Base-by-base conservation (phyloP, 768 basidiomycete genomes). In the Xerocomellus intermedius region DNA sequence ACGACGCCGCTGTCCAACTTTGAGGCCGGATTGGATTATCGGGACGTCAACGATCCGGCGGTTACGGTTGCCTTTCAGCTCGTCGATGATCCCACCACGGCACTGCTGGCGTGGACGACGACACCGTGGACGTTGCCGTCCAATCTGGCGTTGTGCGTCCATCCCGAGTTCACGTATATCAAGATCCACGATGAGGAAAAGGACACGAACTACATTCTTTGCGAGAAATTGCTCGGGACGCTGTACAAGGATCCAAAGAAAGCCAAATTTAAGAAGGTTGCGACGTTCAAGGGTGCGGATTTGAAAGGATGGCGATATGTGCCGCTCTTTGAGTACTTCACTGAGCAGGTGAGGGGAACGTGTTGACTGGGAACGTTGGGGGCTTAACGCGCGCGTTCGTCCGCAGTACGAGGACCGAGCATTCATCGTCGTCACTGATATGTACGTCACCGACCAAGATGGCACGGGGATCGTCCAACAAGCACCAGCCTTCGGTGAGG, bases 401-500 rank as follows among this genome's bases (percentile, higher is more conserved):
- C 2, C 10, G 26, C 38, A 98, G 95, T 98, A 83, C 68, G 89
- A 91, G 67, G 93, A 94, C 69, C 85, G 82, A 62, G 96, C 93
- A 0, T 98, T 96, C 78, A 74, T 87, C 52, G 93, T 99, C 16
- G 70, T 99, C 14, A 80, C 82, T 21, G 97, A 99, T 66, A 87
- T 86, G 0, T 99, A 99, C 69, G 96, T 99, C 45, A 96, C 93
- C 4, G 89, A 87, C 62, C 81, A 84, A 16, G 91, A 94, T 56
- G 97, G 97, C 67, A 99, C 97, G 28, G 97, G 97, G 64, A 95
- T 98, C 65, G 97, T 99, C 30, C 97, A 99, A 70, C 97, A 99
- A 75, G 94, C 97, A 2, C 97, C 97, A 3, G 95, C 89, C 0
- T 98, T 97, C 66, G 97, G 97, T 77, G 96, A 98, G 70, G 97